phyloP scores from a whole-genome alignment of 768 basidiomycete genomes.

The Myochromella boudieri region DNA sequence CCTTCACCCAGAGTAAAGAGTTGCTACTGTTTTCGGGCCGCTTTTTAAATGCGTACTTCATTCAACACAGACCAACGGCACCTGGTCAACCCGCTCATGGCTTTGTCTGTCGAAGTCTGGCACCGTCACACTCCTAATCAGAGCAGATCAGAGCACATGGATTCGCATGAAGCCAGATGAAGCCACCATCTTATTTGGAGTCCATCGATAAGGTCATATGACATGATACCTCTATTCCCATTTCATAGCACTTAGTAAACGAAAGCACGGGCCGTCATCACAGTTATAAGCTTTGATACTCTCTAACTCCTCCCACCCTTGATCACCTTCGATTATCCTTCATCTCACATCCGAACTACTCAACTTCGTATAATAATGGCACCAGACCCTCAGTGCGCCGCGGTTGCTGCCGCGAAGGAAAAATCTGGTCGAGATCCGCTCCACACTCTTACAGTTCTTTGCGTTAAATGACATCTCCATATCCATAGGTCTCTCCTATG shows the following conservation, averaged over 20 bases:
- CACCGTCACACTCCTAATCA: neutral
- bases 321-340: neutral
- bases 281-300: neutral
- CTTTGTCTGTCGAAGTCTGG: too few species aligned
- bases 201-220: conserved; percentile 17
- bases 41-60: too few species aligned
- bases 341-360: neutral
- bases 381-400: conserved; percentile 53
- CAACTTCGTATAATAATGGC: conserved; percentile 16
- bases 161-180: too few species aligned
- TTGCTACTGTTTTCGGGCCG: too few species aligned
- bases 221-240: too few species aligned
- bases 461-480: neutral
- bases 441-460: neutral
- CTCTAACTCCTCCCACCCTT: too few species aligned
- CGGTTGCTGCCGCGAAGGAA: conserved; percentile 51
- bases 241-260: too few species aligned
- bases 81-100: too few species aligned
- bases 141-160: neutral
- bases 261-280: neutral
- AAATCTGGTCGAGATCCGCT: conserved; percentile 42
- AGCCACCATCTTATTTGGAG: neutral
- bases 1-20: too few species aligned
- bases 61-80: too few species aligned
- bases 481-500: conserved; percentile 46